A percentile compares a stretch with the other conserved stretches of the same genome.
Conservation (phyloP, 306 rosid species). For the Sicyos edulis region DNA sequence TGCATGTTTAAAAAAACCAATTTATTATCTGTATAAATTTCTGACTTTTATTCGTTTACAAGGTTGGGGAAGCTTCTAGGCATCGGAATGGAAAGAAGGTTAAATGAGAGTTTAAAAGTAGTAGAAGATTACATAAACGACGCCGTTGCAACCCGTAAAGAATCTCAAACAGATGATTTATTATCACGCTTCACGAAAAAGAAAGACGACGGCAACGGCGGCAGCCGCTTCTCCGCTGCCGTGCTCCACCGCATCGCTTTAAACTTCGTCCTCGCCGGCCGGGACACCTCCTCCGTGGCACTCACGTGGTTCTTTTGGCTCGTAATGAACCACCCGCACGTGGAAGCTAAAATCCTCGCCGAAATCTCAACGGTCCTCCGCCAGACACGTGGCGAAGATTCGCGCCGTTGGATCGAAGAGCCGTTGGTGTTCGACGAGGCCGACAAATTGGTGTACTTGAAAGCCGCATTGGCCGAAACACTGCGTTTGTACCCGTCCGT, state of each 20-base stretch:
- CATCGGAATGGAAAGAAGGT: slow-evolving; percentile 47
- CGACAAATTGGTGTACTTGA: slow-evolving; percentile 58
- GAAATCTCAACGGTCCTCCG: slow-evolving; percentile 45
- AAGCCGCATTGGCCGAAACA: slow-evolving; percentile 78
- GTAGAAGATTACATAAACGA: slow-evolving; percentile 74
- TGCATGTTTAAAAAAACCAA: neutral
- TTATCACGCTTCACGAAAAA: slow-evolving; percentile 70
- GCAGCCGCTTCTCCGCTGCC: slow-evolving; percentile 25
- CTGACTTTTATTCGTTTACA: neutral
- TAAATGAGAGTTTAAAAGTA: slow-evolving; percentile 42
- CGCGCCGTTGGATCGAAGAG: slow-evolving; percentile 50
- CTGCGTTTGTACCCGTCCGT: slow-evolving; percentile 82
- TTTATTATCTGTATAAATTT: no score
- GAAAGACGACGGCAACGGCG: slow-evolving; percentile 57
- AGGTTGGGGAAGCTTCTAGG: slow-evolving; percentile 43
- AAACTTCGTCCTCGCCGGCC: slow-evolving; percentile 91
- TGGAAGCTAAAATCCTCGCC: slow-evolving; percentile 51
- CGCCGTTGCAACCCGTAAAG: slow-evolving; percentile 50
- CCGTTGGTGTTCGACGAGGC: slow-evolving; percentile 74
- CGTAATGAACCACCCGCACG: slow-evolving; percentile 53
- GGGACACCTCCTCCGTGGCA: slow-evolving; percentile 94
- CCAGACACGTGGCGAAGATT: slow-evolving; percentile 50
- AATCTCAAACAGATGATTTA: slow-evolving; percentile 67
- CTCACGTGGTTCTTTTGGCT: slow-evolving; percentile 96
- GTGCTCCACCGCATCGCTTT: slow-evolving; percentile 67